Conservation (phyloP, 495 filamentous ascomycete species). For the Xylaria bambusicola region DNA sequence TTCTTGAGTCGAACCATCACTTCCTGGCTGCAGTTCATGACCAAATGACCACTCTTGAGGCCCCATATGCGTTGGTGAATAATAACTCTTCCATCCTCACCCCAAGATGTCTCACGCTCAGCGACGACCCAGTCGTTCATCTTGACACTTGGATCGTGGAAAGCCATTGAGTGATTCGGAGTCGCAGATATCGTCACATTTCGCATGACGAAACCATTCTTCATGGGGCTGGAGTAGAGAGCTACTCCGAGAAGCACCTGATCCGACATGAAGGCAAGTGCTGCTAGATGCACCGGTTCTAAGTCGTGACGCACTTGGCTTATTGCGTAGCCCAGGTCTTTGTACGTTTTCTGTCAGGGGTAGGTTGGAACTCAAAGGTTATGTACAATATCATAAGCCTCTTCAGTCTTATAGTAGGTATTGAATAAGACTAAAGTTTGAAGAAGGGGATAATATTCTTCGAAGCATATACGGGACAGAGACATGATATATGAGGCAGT, state of each 20-base stretch:
- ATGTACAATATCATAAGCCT: no score
- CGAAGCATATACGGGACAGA: no score
- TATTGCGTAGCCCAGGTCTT: no score
- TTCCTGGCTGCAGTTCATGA: conserved; percentile 7
- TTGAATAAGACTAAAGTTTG: no score
- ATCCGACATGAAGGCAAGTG: conserved; percentile 8
- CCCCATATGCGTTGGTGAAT: conserved; percentile 4
- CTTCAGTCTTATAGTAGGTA: no score
- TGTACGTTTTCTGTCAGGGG: no score
- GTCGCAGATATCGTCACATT: conserved; percentile 10
- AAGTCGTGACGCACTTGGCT: no score
- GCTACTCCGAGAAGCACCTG: conserved; percentile 3
- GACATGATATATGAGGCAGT: no score
- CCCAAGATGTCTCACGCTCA: conserved; percentile 13
- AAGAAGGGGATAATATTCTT: no score
- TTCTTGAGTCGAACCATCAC: conserved; percentile 5
- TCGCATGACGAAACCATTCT: background rate
- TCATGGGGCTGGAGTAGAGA: background rate
- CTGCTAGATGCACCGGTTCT: conserved; percentile 3
- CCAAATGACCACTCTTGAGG: background rate
- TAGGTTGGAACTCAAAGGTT: no score
- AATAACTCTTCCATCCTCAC: conserved; percentile 8
- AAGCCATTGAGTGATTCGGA: conserved; percentile 12
- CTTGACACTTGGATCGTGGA: conserved; percentile 8
- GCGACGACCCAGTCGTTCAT: conserved; percentile 14